Conservation (phyloP, 768 basidiomycete genomes). For the Rhodotorula toruloides region DNA sequence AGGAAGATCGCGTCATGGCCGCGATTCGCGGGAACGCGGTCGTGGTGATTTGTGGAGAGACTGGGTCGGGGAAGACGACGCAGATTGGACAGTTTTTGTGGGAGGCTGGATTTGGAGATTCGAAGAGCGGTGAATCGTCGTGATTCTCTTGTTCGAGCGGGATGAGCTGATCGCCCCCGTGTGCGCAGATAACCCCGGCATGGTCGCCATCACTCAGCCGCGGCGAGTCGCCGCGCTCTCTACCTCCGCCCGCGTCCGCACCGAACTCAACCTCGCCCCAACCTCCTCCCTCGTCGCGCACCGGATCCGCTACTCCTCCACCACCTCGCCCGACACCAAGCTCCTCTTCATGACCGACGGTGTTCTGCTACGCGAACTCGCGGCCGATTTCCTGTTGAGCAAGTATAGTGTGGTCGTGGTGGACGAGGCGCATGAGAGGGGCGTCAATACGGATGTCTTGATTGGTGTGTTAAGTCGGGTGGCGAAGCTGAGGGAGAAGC, state of each 20-base stretch:
- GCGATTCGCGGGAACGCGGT: conserved; percentile 79
- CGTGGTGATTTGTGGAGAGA: conserved; percentile 85
- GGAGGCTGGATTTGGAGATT: conserved; percentile 86
- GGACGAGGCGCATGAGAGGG: conserved; percentile 96
- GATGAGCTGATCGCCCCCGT: no score
- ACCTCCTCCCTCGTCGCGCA: conserved; percentile 71
- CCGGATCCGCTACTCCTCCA: conserved; percentile 95
- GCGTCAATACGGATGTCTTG: conserved; percentile 95
- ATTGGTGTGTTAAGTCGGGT: conserved; percentile 96
- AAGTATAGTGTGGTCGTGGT: conserved; percentile 93
- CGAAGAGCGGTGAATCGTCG: conserved; percentile 62
- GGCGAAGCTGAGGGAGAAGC: conserved; percentile 75
- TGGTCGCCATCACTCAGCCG: conserved; percentile 97
- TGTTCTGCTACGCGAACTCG: conserved; percentile 85
- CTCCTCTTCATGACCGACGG: conserved; percentile 99
- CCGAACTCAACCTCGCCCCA: conserved; percentile 78
- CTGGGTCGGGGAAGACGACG: conserved; percentile 96
- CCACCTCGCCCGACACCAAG: conserved; percentile 76
- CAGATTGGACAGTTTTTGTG: conserved; percentile 98
- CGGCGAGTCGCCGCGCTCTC: conserved; percentile 95
- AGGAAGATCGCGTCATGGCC: conserved; percentile 93
- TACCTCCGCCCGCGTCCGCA: conserved; percentile 86
- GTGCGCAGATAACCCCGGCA: conserved; percentile 80
- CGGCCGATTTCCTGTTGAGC: conserved; percentile 83
- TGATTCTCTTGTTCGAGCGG: background rate